Conservation (phyloP, 768 basidiomycete species). For the Phanerochaete carnosa region DNA sequence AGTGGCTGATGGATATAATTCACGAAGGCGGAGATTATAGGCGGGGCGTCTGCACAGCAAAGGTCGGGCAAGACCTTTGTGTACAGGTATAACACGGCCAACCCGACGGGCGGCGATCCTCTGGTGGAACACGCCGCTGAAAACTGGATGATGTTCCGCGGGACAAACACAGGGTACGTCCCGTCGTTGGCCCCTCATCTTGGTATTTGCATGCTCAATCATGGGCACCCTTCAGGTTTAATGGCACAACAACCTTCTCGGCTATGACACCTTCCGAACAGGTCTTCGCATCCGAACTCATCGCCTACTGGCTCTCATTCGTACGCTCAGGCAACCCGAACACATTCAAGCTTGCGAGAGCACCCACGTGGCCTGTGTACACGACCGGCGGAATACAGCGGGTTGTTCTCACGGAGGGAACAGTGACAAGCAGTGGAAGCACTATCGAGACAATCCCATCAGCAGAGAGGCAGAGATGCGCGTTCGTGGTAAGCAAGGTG, state of each 20-base stretch:
- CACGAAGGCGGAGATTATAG: slow-evolving; percentile 43
- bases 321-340: slow-evolving; percentile 57
- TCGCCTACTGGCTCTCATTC: slow-evolving; percentile 67
- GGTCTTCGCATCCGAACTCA: slow-evolving; percentile 55
- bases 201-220: too few species aligned
- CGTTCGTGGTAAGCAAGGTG: slow-evolving; percentile 33
- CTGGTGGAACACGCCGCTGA: slow-evolving; percentile 51
- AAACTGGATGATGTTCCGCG: slow-evolving; percentile 68
- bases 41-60: slow-evolving; percentile 33
- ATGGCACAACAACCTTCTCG: slow-evolving; percentile 52
- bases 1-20: background rate
- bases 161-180: slow-evolving; percentile 55
- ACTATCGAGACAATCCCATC: slow-evolving; percentile 37
- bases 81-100: slow-evolving; percentile 58
- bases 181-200: too few species aligned
- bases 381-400: slow-evolving; percentile 27
- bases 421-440: slow-evolving; percentile 35
- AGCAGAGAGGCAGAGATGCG: slow-evolving; percentile 36
- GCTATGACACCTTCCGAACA: slow-evolving; percentile 41
- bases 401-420: slow-evolving; percentile 44
- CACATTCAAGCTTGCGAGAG: slow-evolving; percentile 46
- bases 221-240: slow-evolving; percentile 29
- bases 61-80: slow-evolving; percentile 37
- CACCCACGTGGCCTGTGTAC: slow-evolving; percentile 49
- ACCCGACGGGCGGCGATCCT: slow-evolving; percentile 36